These are phyloP conservation scores for Populus trichocarpa DNA, from an alignment of 441 rosid species.

Conservation along the genomic window DNA sequence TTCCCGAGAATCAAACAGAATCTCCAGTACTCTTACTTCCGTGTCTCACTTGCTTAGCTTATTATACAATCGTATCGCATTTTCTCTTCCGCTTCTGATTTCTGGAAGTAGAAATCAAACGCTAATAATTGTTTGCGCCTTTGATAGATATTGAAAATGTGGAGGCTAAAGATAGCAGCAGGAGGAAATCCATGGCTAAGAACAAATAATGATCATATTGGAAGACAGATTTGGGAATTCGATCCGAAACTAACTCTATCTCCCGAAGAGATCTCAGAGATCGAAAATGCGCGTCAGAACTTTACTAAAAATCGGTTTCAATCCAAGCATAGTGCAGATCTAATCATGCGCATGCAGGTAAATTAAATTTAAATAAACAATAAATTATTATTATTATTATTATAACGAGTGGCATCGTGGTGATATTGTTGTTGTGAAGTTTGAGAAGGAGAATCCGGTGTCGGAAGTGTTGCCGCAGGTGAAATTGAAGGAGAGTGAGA, in stretches of 20 bases:
- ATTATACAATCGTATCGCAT: not conserved
- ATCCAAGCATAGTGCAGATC: slow-evolving; percentile 72
- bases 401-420: not conserved
- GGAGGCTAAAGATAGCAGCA: slow-evolving; percentile 74
- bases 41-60: not conserved
- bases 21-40: not conserved
- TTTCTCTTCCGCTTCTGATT: not conserved
- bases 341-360: slow-evolving; percentile 77
- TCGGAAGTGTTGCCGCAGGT: slow-evolving; percentile 43
- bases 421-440: slow-evolving; percentile 28
- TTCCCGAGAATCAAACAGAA: not conserved
- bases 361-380: not conserved
- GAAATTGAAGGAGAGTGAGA: slow-evolving; percentile 35
- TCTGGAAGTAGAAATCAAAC: not conserved
- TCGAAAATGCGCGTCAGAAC: slow-evolving; percentile 48
- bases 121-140: not conserved
- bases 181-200: slow-evolving; percentile 74
- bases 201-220: slow-evolving; percentile 57
- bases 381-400: not conserved
- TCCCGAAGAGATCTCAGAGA: slow-evolving; percentile 51
- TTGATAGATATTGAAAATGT: slow-evolving; percentile 31
- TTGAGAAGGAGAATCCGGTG: slow-evolving; percentile 51
- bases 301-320: slow-evolving; percentile 46
- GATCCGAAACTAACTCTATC: slow-evolving; percentile 57
- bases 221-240: slow-evolving; percentile 78